A percentile compares a stretch with the other conserved stretches of the same genome.
These are phyloP conservation scores for Nicotiana noctiflora DNA, from an alignment of 257 asterid species.

Conservation along the genomic window DNA sequence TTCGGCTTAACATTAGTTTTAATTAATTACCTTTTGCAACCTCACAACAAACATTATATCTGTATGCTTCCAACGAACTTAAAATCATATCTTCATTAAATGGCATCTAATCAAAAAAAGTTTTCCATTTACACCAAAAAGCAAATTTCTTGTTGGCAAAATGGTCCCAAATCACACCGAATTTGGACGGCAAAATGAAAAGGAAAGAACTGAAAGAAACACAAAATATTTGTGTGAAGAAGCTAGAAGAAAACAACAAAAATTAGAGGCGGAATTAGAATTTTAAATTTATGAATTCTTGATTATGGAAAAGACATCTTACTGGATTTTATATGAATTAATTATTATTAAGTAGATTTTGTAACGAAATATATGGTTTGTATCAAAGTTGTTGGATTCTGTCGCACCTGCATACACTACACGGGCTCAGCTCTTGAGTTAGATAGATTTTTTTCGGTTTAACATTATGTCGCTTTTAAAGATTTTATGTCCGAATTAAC, in stretches of 20 bases:
- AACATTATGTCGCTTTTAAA: too few relatives aligned
- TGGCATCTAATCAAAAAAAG: not conserved
- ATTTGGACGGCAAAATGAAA: not conserved
- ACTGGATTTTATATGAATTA: too few relatives aligned
- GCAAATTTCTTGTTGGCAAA: not conserved
- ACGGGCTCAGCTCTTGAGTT: too few relatives aligned
- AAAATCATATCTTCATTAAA: slow-evolving; percentile 4
- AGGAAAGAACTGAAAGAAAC: not conserved
- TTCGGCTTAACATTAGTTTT: not conserved
- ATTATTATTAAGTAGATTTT: too few relatives aligned
- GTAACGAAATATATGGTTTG: too few relatives aligned
- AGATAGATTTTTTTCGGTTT: too few relatives aligned
- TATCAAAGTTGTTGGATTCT: too few relatives aligned
- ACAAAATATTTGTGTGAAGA: not conserved
- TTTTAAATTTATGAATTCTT: too few relatives aligned
- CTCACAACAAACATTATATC: slow-evolving; percentile 11
- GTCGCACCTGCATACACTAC: too few relatives aligned
- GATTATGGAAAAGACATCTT: too few relatives aligned
- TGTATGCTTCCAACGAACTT: slow-evolving; percentile 1
- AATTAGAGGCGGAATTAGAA: too few relatives aligned
- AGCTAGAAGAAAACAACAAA: not conserved
- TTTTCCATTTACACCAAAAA: not conserved
- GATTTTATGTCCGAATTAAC: too few relatives aligned
- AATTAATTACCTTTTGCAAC: slow-evolving; percentile 6
- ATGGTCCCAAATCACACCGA: slow-evolving; percentile 5